phyloP scores from a whole-genome alignment of 2,329 filamentous ascomycete species.

The Cladosporium velox region DNA sequence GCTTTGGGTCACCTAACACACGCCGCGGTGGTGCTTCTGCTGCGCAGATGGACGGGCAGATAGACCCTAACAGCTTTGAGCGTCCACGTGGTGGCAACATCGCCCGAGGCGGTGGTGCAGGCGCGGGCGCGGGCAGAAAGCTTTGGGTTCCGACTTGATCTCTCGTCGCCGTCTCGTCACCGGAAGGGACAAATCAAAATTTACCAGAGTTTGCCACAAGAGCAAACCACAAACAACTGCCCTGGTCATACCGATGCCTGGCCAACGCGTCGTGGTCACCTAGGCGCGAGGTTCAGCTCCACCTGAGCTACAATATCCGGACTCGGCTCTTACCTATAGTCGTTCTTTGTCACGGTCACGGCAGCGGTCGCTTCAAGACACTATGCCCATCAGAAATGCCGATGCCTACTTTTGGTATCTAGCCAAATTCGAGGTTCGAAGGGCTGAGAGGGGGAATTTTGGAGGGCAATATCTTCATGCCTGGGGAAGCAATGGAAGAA shows the following conservation, averaged over 20 bases:
- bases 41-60: slow-evolving; percentile 30
- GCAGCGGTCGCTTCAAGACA: not conserved
- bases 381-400: not conserved
- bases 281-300: not conserved
- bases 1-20: slow-evolving; percentile 18
- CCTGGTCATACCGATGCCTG: not conserved
- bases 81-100: slow-evolving; percentile 35
- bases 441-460: not conserved
- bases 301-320: not conserved
- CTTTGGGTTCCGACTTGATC: slow-evolving; percentile 22
- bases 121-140: slow-evolving; percentile 15
- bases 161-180: not conserved
- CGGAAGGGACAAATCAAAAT: not conserved
- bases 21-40: slow-evolving; percentile 19
- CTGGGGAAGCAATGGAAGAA: not conserved
- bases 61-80: slow-evolving; percentile 42
- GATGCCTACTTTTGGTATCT: not conserved
- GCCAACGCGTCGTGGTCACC: not conserved
- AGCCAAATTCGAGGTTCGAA: not conserved
- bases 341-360: not conserved
- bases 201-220: not conserved
- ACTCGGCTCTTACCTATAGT: not conserved
- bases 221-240: not conserved
- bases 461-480: not conserved
- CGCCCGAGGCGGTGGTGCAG: slow-evolving; percentile 40